Conservation (phyloP, 164 flowering plant species). For the Vitis cinerea region DNA sequence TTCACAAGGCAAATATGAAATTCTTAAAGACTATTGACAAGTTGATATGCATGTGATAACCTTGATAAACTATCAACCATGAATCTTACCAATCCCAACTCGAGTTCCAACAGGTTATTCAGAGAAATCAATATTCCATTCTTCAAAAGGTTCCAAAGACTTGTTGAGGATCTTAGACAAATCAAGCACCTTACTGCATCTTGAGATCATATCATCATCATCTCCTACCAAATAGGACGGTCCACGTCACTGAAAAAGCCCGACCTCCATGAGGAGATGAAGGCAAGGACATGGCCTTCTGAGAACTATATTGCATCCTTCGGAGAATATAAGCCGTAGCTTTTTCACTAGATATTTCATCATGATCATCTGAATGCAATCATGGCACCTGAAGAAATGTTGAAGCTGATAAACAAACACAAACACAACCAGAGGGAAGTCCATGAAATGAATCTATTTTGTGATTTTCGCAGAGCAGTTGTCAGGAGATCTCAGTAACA, state of each 20-base stretch:
- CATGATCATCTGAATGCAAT: slow-evolving; percentile 38
- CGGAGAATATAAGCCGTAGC: slow-evolving; percentile 35
- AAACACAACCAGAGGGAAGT: too few species aligned
- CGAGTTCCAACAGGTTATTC: slow-evolving; percentile 94
- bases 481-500: too few species aligned
- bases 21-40: too few species aligned
- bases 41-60: neutral
- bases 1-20: too few species aligned
- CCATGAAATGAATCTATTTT: too few species aligned
- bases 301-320: slow-evolving; percentile 50
- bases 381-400: slow-evolving; percentile 42
- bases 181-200: slow-evolving; percentile 79
- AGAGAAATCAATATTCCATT: slow-evolving; percentile 93
- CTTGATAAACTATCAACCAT: neutral
- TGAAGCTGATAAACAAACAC: neutral
- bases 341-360: slow-evolving; percentile 45
- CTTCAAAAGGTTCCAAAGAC: slow-evolving; percentile 77
- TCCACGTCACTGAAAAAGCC: slow-evolving; percentile 45
- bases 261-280: slow-evolving; percentile 84
- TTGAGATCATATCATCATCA: slow-evolving; percentile 49
- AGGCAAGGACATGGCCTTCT: slow-evolving; percentile 87
- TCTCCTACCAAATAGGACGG: slow-evolving; percentile 18
- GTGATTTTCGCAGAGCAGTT: too few species aligned
- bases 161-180: slow-evolving; percentile 58
- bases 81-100: slow-evolving; percentile 88